Evolutionary conservation across 2,329 filamentous ascomycete species (phyloP).

Genomic region (Venturia carpophila): DNA sequence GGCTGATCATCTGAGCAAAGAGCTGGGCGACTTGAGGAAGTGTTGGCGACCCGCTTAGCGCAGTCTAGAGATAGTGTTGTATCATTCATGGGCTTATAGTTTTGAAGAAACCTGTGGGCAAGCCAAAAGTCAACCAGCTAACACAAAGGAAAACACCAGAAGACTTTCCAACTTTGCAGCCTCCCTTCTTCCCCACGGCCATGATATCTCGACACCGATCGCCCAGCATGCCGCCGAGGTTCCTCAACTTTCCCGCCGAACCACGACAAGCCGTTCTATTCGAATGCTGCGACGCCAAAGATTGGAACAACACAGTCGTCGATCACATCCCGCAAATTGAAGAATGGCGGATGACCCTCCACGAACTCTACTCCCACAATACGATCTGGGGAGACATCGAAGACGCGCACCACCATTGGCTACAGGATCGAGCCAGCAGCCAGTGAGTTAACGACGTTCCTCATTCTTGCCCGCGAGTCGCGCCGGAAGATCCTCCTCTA

Average conservation of each 20-base stretch:
- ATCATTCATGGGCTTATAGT: no score
- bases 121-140: no score
- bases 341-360: neutral
- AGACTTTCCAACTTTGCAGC: no score
- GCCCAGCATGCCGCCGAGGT: neutral
- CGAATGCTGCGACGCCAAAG: neutral
- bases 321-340: neutral
- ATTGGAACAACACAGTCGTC: neutral
- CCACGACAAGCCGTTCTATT: neutral
- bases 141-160: no score
- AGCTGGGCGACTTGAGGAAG: no score
- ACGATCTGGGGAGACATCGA: neutral
- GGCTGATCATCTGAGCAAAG: no score
- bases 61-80: no score
- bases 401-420: neutral
- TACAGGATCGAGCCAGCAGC: neutral
- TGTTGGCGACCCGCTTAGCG: no score
- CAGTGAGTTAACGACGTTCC: neutral
- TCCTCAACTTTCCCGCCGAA: neutral
- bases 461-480: neutral
- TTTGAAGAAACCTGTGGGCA: no score
- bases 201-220: no score
- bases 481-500: neutral
- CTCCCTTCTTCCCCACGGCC: no score
- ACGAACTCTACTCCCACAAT: neutral